Evolutionary conservation across 1,284 basidiomycete genomes (phyloP).

Genomic region (Ustilago shanxiensis): DNA sequence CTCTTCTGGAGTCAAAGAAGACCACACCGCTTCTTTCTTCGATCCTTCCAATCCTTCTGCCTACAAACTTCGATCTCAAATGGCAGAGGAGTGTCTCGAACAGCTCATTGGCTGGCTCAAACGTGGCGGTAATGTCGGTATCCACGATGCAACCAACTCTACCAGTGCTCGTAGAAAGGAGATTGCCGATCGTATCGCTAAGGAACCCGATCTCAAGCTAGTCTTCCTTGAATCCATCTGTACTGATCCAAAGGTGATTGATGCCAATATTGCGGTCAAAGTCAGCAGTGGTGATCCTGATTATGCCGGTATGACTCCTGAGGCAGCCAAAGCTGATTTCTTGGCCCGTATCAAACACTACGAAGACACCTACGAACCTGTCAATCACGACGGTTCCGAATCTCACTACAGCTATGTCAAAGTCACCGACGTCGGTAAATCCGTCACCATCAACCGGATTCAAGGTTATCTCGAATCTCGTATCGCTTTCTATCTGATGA

Average conservation of each 20-base stretch:
- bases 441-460: constrained; percentile 65
- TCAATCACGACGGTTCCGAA: constrained; percentile 77
- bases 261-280: constrained; percentile 94
- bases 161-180: constrained; percentile 81
- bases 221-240: constrained; percentile 96
- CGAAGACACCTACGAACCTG: constrained; percentile 94
- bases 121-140: constrained; percentile 92
- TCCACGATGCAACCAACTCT: constrained; percentile 97
- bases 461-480: constrained; percentile 91
- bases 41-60: constrained; percentile 87
- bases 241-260: constrained; percentile 92
- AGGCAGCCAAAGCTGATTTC: constrained; percentile 89
- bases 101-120: constrained; percentile 95
- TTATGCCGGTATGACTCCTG: constrained; percentile 88
- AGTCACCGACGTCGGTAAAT: constrained; percentile 70
- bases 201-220: constrained; percentile 88
- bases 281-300: constrained; percentile 96
- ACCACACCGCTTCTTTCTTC: constrained; percentile 93
- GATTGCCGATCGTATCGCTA: constrained; percentile 83
- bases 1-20: constrained; percentile 83
- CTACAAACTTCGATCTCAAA: constrained; percentile 81
- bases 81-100: constrained; percentile 93
- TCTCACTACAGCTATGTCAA: constrained; percentile 74
- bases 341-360: constrained; percentile 90
- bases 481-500: constrained; percentile 99